A percentile compares a stretch with the other conserved stretches of the same genome.
Evolutionary conservation across 2,329 filamentous ascomycete species (phyloP).

Genomic region (Arachnopeziza araneosa): DNA sequence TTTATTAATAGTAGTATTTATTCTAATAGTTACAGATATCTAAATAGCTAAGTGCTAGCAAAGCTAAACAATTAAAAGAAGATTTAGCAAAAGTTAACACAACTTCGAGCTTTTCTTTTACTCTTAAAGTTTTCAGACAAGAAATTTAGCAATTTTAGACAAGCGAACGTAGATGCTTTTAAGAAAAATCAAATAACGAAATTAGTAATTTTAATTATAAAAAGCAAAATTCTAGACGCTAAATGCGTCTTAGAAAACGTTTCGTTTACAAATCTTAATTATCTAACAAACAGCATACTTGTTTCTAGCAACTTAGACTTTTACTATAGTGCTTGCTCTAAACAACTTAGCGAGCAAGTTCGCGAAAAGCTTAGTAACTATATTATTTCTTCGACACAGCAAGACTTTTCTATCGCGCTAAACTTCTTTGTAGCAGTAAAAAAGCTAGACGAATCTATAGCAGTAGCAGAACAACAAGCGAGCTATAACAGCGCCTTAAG

Average conservation of each 20-base stretch:
- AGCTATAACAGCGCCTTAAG: slow-evolving; percentile 35
- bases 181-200: slow-evolving; percentile 8
- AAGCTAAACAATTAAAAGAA: slow-evolving; percentile 31
- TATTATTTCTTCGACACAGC: slow-evolving; percentile 37
- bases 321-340: slow-evolving; percentile 28
- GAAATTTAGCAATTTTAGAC: slow-evolving; percentile 28
- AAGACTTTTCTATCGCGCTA: slow-evolving; percentile 32
- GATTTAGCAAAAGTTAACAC: slow-evolving; percentile 26
- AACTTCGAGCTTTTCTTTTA: slow-evolving; percentile 32
- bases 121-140: slow-evolving; percentile 31
- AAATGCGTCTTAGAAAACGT: slow-evolving; percentile 25
- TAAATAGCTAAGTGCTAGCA: slow-evolving; percentile 20
- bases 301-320: slow-evolving; percentile 29
- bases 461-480: slow-evolving; percentile 32
- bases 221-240: slow-evolving; percentile 32
- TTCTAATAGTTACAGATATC: slow-evolving; percentile 18
- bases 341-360: slow-evolving; percentile 24
- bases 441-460: slow-evolving; percentile 29
- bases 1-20: slow-evolving; percentile 33
- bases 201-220: slow-evolving; percentile 29
- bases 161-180: neutral
- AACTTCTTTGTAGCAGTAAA: slow-evolving; percentile 41
- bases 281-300: slow-evolving; percentile 31
- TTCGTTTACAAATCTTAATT: slow-evolving; percentile 33
- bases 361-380: slow-evolving; percentile 21